phyloP scores from a whole-genome alignment of 352 stramenopile genomes.

The Phytophthora pseudosyringae region DNA sequence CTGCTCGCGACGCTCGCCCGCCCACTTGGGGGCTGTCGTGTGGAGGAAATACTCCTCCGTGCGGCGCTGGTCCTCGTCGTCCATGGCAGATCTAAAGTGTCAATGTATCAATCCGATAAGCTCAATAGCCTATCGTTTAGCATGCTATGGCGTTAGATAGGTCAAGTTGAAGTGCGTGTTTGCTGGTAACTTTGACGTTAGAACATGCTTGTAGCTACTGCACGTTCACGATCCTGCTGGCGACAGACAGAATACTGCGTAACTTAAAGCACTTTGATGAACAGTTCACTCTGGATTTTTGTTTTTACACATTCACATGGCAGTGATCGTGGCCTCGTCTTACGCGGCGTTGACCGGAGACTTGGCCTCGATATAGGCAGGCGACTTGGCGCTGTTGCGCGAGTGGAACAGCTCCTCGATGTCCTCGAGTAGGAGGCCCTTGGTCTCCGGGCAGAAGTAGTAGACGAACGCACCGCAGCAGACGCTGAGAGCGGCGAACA shows the following conservation, averaged over 20 bases:
- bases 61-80: constrained; percentile 38
- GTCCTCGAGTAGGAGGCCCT: constrained; percentile 28
- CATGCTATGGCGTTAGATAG: constrained; percentile 1
- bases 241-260: too few species aligned
- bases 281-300: too few species aligned
- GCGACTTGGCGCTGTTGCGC: constrained; percentile 18
- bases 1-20: constrained; percentile 41
- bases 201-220: neutral
- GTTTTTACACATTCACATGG: too few species aligned
- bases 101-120: too few species aligned
- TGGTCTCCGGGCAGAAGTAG: constrained; percentile 53
- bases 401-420: constrained; percentile 34
- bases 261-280: too few species aligned
- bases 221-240: too few species aligned
- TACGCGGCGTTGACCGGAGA: constrained; percentile 26
- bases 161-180: constrained; percentile 10
- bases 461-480: constrained; percentile 47
- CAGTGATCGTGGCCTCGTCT: neutral
- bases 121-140: too few species aligned
- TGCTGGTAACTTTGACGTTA: neutral
- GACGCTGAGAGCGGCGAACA: constrained; percentile 51
- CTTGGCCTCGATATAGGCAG: constrained; percentile 36
- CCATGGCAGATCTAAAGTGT: too few species aligned
- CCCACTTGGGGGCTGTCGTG: constrained; percentile 52
- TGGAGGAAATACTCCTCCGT: constrained; percentile 63